Conservation (phyloP, 352 stramenopile species). For the Globisporangium canariense region DNA sequence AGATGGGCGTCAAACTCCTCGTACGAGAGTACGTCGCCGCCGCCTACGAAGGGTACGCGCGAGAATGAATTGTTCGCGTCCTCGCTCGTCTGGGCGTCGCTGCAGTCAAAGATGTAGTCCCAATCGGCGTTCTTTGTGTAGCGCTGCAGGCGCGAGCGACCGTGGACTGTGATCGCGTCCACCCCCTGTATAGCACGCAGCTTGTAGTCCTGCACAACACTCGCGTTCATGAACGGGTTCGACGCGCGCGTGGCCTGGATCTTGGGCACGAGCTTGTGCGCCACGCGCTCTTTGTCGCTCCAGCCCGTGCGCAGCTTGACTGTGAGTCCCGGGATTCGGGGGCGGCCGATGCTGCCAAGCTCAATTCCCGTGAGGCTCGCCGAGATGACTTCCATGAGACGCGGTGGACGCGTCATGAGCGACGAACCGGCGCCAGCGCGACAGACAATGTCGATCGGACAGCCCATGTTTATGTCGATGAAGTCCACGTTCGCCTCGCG, state of each 20-base stretch:
- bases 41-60: conserved; percentile 91
- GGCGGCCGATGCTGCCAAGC: conserved; percentile 42
- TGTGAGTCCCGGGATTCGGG: conserved; percentile 81
- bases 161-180: conserved; percentile 91
- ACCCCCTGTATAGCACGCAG: conserved; percentile 60
- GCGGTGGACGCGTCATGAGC: conserved; percentile 92
- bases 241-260: conserved; percentile 78
- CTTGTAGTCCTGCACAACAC: conserved; percentile 67
- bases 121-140: conserved; percentile 98
- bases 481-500: conserved; percentile 95
- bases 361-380: conserved; percentile 84
- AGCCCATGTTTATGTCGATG: conserved; percentile 99
- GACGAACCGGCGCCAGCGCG: conserved; percentile 86
- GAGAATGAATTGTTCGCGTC: conserved; percentile 18
- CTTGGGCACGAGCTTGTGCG: conserved; percentile 91
- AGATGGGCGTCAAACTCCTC: conserved; percentile 84
- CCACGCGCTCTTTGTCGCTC: conserved; percentile 94
- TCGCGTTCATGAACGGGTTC: conserved; percentile 73
- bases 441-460: conserved; percentile 96
- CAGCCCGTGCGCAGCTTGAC: conserved; percentile 98
- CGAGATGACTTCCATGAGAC: conserved; percentile 88
- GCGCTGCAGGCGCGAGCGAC: conserved; percentile 94
- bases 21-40: conserved; percentile 85
- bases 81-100: conserved; percentile 48
- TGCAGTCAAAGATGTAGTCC: conserved; percentile 95